Evolutionary conservation across 2,329 filamentous ascomycete species (phyloP), one percentile per base, ranked within the genome.

Genomic region (Lasiodiplodia gonubiensis): DNA sequence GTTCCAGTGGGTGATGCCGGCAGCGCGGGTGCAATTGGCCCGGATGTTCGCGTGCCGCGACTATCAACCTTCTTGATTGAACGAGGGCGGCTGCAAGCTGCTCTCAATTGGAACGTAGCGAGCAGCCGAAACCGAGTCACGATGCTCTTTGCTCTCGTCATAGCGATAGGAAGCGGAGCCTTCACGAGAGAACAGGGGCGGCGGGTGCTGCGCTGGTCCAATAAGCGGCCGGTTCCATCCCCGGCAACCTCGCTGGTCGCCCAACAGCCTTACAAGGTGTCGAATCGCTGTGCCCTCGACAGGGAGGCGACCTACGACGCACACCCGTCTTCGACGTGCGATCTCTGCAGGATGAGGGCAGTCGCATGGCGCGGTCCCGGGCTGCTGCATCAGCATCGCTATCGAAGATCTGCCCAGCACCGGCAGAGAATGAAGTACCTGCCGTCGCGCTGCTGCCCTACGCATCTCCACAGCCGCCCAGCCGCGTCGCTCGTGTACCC

Each of bases 191-290:
- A 42, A 42, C 57, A 33, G 42, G 57, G 57, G 57, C 55, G 27
- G 30, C 55, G 46, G 55, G 21, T 67, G 65, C 65, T 67, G 65
- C 55, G 65, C 48, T 67, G 65, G 65, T 48, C 65, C 65, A 67
- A 67, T 67, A 37, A 49, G 65, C 46, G n/a, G n/a, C n/a, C n/a
- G n/a, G n/a, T n/a, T n/a, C 49, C 61, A 30, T 54, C 61, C 61
- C 61, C 61, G 59, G 33, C 61, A 64, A 49, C 49, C 61, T 54
- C 25, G 61, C 39, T 35, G 57, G 25, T 54, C 60, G 21, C 49
- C 61, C 53, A 64, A 27, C 21, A 64, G 61, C 61, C 61, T 64
- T 64, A 64, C 61, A 33, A 64, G 61, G 48, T 42, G 49, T 64
- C 61, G 51, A 64, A 64, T 53, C 27, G 59, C 59, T 30, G 27